Conservation (phyloP, 139 green algal genomes). For the Tetradesmus obliquus region DNA sequence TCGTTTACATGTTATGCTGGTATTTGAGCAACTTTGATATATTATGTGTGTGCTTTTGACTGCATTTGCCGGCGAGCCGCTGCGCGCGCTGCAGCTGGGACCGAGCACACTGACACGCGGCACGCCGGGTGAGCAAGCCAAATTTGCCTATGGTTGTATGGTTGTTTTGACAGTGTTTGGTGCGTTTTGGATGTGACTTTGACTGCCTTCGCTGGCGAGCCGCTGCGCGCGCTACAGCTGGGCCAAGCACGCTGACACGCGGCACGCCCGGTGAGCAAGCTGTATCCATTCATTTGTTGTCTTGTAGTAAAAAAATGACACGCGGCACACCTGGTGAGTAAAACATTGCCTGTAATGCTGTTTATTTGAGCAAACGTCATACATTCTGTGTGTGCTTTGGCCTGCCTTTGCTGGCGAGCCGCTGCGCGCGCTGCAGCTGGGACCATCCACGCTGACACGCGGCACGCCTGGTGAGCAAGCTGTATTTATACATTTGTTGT, state of each 20-base stretch:
- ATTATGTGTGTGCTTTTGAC: too few relatives aligned
- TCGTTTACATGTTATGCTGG: not conserved
- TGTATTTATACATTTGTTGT: too few relatives aligned
- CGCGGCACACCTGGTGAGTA: constrained; percentile 12
- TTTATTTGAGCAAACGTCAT: too few relatives aligned
- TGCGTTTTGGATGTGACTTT: too few relatives aligned
- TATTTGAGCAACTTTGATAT: not conserved
- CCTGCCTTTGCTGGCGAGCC: constrained; percentile 29
- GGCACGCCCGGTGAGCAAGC: not conserved
- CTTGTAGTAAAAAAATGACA: too few relatives aligned
- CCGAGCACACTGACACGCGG: not conserved
- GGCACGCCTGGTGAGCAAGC: not conserved
- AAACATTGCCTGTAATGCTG: not conserved
- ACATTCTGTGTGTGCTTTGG: too few relatives aligned
- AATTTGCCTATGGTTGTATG: not conserved
- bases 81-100: constrained; percentile 1
- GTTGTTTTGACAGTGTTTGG: not conserved
- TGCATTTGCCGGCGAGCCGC: constrained; percentile 21
- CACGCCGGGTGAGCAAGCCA: too few relatives aligned
- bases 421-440: constrained; percentile 1
- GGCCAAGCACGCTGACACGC: not conserved
- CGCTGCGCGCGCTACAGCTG: not conserved
- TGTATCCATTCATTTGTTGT: too few relatives aligned
- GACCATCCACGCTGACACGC: not conserved
- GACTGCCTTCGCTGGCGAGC: constrained; percentile 28